Evolutionary conservation across 2,329 filamentous ascomycete genomes (phyloP).

Genomic region (Aspergillus ibericus): DNA sequence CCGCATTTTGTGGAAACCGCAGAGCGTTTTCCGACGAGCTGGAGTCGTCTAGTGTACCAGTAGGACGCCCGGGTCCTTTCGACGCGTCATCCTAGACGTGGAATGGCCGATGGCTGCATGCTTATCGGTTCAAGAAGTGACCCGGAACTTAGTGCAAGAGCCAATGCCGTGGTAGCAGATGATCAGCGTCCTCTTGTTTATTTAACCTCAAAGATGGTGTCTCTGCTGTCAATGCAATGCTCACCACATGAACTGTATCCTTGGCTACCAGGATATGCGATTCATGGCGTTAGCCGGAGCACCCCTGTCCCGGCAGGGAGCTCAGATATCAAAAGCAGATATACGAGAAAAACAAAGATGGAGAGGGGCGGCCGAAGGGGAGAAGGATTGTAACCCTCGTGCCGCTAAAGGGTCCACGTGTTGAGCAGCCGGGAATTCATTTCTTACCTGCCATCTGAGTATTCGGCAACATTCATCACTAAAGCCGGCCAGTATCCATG

Average conservation of each 20-base stretch:
- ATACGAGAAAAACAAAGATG: not conserved
- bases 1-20: not conserved
- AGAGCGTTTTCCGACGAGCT: not conserved
- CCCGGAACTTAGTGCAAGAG: not conserved
- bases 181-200: not conserved
- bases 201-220: not conserved
- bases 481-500: not conserved
- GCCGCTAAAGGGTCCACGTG: not conserved
- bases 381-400: not conserved
- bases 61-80: not conserved
- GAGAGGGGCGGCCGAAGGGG: not conserved
- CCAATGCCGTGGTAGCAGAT: not conserved
- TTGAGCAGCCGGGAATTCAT: not conserved
- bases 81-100: not conserved
- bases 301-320: not conserved
- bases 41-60: not conserved
- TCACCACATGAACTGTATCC: not conserved
- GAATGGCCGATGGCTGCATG: not conserved
- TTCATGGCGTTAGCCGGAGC: too few relatives aligned
- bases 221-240: not conserved
- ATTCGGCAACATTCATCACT: not conserved
- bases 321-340: not conserved
- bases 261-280: too few relatives aligned
- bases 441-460: not conserved
- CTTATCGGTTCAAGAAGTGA: not conserved